Evolutionary conservation across 2,329 filamentous ascomycete genomes (phyloP).

Genomic region (Penicillium expansum): DNA sequence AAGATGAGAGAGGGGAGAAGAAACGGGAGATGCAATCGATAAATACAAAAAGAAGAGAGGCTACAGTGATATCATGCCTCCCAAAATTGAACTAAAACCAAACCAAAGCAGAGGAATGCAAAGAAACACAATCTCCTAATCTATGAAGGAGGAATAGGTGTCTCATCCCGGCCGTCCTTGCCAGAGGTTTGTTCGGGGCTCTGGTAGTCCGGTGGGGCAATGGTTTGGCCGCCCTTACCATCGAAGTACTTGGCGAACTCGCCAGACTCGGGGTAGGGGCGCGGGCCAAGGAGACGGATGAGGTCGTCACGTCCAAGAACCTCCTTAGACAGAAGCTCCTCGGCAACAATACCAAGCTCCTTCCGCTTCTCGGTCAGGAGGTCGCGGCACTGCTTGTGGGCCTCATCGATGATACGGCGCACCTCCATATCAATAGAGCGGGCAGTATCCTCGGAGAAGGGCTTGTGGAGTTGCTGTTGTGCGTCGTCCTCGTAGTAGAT

Average conservation of each 20-base stretch:
- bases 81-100: slow-evolving; percentile 25
- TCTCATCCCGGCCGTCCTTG: slow-evolving; percentile 38
- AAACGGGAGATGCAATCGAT: slow-evolving; percentile 24
- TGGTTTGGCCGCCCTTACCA: slow-evolving; percentile 50
- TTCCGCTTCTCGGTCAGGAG: slow-evolving; percentile 81
- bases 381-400: slow-evolving; percentile 84
- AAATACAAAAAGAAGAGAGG: slow-evolving; percentile 25
- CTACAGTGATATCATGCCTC: slow-evolving; percentile 28
- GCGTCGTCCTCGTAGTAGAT: slow-evolving; percentile 79
- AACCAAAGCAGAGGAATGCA: slow-evolving; percentile 16
- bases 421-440: slow-evolving; percentile 91
- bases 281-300: slow-evolving; percentile 77
- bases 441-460: slow-evolving; percentile 91
- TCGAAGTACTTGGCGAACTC: slow-evolving; percentile 95
- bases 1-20: slow-evolving; percentile 23
- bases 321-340: slow-evolving; percentile 90
- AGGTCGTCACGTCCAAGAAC: slow-evolving; percentile 88
- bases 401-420: slow-evolving; percentile 83
- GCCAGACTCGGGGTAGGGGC: slow-evolving; percentile 79
- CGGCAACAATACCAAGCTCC: slow-evolving; percentile 84
- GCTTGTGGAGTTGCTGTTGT: slow-evolving; percentile 81
- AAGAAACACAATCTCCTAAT: slow-evolving; percentile 1
- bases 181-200: slow-evolving; percentile 46
- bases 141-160: slow-evolving; percentile 25
- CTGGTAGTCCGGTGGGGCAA: slow-evolving; percentile 48